Evolutionary conservation across 208 protist genomes (phyloP).

Genomic region (Trypanosoma scelopori): DNA sequence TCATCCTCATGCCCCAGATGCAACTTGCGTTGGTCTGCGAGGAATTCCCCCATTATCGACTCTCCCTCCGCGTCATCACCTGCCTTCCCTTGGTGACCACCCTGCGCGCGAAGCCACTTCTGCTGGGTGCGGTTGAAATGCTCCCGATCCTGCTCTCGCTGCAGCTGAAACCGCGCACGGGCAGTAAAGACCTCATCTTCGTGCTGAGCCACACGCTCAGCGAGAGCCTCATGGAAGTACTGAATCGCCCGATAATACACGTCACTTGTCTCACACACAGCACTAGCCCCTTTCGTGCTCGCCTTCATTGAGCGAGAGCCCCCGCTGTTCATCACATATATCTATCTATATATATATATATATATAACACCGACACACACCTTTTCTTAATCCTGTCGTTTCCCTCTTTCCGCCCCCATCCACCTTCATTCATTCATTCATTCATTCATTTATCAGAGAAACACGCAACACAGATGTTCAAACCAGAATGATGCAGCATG

Average conservation of each 20-base stretch:
- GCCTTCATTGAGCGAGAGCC: too few relatives aligned
- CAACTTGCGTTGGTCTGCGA: constrained; percentile 41
- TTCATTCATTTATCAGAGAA: too few relatives aligned
- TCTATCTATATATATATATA: too few relatives aligned
- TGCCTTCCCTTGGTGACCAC: background rate
- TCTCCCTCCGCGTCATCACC: background rate
- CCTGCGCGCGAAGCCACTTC: constrained; percentile 1
- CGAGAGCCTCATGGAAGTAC: constrained; percentile 14
- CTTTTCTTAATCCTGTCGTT: too few relatives aligned
- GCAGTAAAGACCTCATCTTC: constrained; percentile 36
- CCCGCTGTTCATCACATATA: too few relatives aligned
- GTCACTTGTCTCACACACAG: constrained; percentile 6
- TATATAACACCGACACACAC: too few relatives aligned
- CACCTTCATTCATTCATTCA: too few relatives aligned
- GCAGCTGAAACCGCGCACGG: constrained; percentile 31
- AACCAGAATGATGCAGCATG: too few relatives aligned
- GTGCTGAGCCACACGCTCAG: constrained; percentile 28
- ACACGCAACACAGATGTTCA: too few relatives aligned
- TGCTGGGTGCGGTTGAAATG: constrained; percentile 17
- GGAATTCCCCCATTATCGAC: constrained; percentile 12
- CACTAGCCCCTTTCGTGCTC: too few relatives aligned
- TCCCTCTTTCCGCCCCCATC: too few relatives aligned
- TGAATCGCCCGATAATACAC: constrained; percentile 8
- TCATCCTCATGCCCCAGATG: constrained; percentile 34
- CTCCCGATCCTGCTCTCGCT: constrained; percentile 19